phyloP scores from a whole-genome alignment of 441 rosid genomes.

The Melastoma candidum region DNA sequence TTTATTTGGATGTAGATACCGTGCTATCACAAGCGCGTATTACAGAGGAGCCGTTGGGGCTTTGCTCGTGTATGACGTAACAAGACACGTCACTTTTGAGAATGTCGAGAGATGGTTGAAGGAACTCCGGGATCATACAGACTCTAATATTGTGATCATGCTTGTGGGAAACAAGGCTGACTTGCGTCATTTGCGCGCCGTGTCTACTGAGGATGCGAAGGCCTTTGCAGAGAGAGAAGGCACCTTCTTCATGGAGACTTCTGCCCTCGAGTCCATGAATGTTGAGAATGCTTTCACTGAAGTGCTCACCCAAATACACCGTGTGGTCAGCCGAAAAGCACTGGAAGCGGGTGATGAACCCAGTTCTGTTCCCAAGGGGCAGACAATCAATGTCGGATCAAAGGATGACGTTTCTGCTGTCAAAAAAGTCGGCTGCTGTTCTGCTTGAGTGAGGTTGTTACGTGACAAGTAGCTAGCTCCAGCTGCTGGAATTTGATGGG shows the following conservation, averaged over 20 bases:
- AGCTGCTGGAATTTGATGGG: constrained; percentile 9
- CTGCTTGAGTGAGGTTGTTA: constrained; percentile 24
- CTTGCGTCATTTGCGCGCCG: constrained; percentile 32
- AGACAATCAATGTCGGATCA: constrained; percentile 39
- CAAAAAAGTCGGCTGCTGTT: constrained; percentile 52
- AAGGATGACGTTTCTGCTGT: constrained; percentile 56
- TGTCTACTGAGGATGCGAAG: constrained; percentile 44
- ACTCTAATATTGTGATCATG: constrained; percentile 17
- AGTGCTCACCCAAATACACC: constrained; percentile 47
- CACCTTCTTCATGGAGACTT: constrained; percentile 60
- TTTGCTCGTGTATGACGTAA: constrained; percentile 11
- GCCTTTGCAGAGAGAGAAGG: constrained; percentile 46
- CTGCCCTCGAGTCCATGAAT: constrained; percentile 51
- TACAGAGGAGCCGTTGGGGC: constrained; percentile 20
- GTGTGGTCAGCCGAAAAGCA: constrained; percentile 41
- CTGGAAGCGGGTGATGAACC: constrained; percentile 37
- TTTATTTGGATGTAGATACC: constrained; percentile 10
- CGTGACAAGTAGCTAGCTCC: not conserved
- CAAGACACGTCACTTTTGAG: constrained; percentile 16
- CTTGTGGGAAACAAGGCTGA: constrained; percentile 19
- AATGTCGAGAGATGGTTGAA: constrained; percentile 19
- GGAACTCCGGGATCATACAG: constrained; percentile 18
- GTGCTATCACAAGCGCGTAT: constrained; percentile 17
- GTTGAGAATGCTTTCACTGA: constrained; percentile 55
- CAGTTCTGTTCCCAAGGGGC: constrained; percentile 43